Base-by-base conservation (phyloP, 352 stramenopile species). In the Phytophthora nicotianae region DNA sequence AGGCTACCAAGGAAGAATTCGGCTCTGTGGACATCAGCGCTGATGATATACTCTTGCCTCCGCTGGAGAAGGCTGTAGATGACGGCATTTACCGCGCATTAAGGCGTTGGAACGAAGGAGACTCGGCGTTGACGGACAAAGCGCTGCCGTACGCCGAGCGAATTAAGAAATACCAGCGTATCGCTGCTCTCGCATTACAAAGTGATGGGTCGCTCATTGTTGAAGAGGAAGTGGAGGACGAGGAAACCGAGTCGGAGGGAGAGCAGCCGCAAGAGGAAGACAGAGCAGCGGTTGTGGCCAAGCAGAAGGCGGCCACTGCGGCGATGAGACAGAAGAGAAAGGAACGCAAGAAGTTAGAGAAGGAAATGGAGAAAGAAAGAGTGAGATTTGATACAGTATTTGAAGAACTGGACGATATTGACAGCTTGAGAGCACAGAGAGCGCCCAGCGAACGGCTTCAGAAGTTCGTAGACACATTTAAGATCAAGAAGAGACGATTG, bases 1-100 rank as follows among this genome's bases (percentile, higher is more conserved):
- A 57, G 4, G 49, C 21, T 10, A 29, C 11, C 7, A 41, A 54
- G 13, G 37, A 52, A 16, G 57, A 68, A 5, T 54, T 54, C 0
- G 35, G 11, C 41, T 65, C 66, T 14, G 67, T 90, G 10, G 81
- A 93, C 50, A 85, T 93, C 27, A 66, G 45, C 19, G 70, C 81
- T 5, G 62, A 82, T 38, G 79, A 89, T 29, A 62, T 93, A 5
- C 2, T 50, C 20, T 60, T 93, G 26, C 62, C 62, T 2, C 70
- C 81, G 20, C 60, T 91, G 16, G 79, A 93, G 46, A 72, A 81
- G 17, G 68, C 79, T 16, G 76, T 93, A 26, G 80, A 91, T 11
- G 27, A 53, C 19, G 62, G 77, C 13, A 73, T 93, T 27, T 83
- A 89, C 57, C 62, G 72, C 38, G 81, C 81, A 14, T 65, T 93